Evolutionary conservation across 2,329 filamentous ascomycete species (phyloP).

Genomic region (Fusarium buharicum): DNA sequence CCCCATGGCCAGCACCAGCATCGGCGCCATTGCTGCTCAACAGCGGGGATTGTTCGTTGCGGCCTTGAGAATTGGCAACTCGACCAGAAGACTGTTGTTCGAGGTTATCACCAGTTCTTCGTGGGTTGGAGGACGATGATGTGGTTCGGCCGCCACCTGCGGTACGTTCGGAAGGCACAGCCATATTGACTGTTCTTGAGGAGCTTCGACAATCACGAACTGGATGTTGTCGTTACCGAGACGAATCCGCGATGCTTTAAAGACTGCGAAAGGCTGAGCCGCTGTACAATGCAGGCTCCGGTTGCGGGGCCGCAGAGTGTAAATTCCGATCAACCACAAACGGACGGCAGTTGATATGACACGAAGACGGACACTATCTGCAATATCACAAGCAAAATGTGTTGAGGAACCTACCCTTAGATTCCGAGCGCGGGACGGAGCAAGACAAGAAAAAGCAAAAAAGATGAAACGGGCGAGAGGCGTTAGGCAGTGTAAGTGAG

Average conservation of each 20-base stretch:
- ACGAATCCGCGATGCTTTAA: conserved; percentile 17
- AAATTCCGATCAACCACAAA: conserved; percentile 3
- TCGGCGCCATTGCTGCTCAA: conserved; percentile 34
- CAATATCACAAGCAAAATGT: conserved; percentile 15
- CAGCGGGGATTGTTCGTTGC: conserved; percentile 49
- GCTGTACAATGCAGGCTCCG: conserved; percentile 22
- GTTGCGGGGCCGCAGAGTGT: conserved; percentile 23
- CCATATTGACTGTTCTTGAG: conserved; percentile 23
- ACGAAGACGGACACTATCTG: conserved; percentile 26
- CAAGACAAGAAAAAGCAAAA: conserved; percentile 4
- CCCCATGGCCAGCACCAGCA: conserved; percentile 13
- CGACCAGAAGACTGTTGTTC: conserved; percentile 35
- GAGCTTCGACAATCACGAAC: conserved; percentile 6
- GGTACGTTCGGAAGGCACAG: conserved; percentile 21
- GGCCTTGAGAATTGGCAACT: conserved; percentile 17
- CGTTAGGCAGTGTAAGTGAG: background rate
- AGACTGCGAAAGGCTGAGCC: conserved; percentile 10
- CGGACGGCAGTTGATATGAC: conserved; percentile 12
- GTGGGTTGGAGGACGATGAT: conserved; percentile 13
- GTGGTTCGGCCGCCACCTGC: conserved; percentile 13
- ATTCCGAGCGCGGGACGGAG: background rate
- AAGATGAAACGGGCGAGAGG: background rate
- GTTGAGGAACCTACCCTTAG: background rate
- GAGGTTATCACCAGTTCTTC: conserved; percentile 18
- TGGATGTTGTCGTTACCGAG: conserved; percentile 16